Evolutionary conservation across 2,329 filamentous ascomycete genomes (phyloP), one percentile per base, ranked within the genome.

Genomic region (Juglanconis juglandina): DNA sequence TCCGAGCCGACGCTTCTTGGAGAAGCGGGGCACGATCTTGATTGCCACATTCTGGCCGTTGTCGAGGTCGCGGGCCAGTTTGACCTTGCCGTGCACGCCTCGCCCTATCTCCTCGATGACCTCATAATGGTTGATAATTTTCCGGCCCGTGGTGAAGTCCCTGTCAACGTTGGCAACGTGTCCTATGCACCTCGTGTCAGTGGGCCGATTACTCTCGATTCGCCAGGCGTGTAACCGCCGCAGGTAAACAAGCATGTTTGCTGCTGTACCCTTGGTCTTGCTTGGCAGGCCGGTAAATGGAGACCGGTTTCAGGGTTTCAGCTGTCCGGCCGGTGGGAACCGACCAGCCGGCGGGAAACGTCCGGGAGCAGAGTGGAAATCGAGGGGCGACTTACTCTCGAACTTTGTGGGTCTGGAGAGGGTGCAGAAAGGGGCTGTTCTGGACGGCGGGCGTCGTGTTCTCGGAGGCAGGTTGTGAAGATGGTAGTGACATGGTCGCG

Each of bases 111-210:
- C 95, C 73, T 96, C 91, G 66, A 98, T 89, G 68, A 99, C 91
- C 75, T 97, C 92, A 77, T 99, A 99, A 71, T 97, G 90, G 70
- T 99, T 99, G 80, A 99, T 96, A 56, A 93, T 83, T 77, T 99
- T 99, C 64, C 95, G 91, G 61, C 95, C 95, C 5, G 94, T 96
- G 64, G 92, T 83, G 57, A 85, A 85, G 73, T 98, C 92, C 64
- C 93, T 88, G 70, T 98, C 94, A 67, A 97, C 91, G 69, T 93
- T 88, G 56, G 91, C 93, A 64, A 93, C 92, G 75, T 96, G 94
- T 97, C 76, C 88, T 91, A 65, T 13, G 44, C 32, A 42, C 7
- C 8, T n/a, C n/a, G 30, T 49, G 53, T 62, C 53, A 62, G 61
- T 48, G 33, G 34, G 14, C 17, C 42, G 24, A 37, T 47, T 5